A percentile compares a stretch with the other conserved stretches of the same genome.
Evolutionary conservation across 495 filamentous ascomycete species (phyloP).

Genomic region (Trypethelium eluteriae): DNA sequence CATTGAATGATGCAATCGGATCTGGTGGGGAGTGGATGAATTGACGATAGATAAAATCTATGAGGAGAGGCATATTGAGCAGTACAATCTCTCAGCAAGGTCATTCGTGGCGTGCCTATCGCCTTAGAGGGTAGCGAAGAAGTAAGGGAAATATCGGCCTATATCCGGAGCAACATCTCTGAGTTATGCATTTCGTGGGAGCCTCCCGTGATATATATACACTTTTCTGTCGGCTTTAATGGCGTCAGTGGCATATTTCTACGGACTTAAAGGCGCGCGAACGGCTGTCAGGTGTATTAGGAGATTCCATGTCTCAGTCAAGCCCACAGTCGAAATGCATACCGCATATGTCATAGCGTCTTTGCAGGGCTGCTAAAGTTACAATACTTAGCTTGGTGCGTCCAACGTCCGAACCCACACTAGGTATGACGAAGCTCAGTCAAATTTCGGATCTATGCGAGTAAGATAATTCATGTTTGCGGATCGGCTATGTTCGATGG

Average conservation of each 20-base stretch:
- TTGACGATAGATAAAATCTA: slow-evolving; percentile 40
- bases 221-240: neutral
- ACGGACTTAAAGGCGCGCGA: neutral
- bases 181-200: neutral
- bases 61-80: neutral
- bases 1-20: slow-evolving; percentile 34
- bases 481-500: too few species aligned
- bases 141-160: neutral
- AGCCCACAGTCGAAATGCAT: slow-evolving; percentile 4
- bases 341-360: neutral
- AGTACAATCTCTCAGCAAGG: neutral
- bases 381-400: neutral
- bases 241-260: neutral
- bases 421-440: neutral
- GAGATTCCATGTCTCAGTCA: neutral
- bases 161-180: neutral
- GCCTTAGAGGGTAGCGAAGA: neutral
- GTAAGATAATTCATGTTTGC: too few species aligned
- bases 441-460: too few species aligned
- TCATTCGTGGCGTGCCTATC: neutral
- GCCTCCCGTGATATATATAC: neutral
- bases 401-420: neutral
- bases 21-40: slow-evolving; percentile 36
- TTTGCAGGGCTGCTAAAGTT: neutral
- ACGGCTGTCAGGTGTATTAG: neutral